Evolutionary conservation across 2,329 filamentous ascomycete genomes (phyloP).

Genomic region (Massarina eburnea): DNA sequence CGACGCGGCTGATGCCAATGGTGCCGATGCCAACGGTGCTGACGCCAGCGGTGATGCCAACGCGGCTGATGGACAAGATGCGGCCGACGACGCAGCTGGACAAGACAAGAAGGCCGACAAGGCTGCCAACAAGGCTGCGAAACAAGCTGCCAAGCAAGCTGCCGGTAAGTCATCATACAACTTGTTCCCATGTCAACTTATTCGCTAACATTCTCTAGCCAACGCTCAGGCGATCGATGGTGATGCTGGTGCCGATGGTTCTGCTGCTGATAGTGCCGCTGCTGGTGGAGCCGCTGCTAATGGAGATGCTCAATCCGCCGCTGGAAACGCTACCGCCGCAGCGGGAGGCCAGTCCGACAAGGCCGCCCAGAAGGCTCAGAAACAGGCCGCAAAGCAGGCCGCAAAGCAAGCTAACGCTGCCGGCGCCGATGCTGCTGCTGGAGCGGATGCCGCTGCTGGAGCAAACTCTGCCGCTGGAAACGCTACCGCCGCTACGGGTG

Average conservation of each 20-base stretch:
- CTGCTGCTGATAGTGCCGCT: background rate
- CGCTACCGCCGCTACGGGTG: background rate
- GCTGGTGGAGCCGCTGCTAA: background rate
- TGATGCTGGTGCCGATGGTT: slow-evolving; percentile 3
- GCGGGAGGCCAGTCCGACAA: background rate
- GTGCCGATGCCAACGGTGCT: background rate
- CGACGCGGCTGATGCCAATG: background rate
- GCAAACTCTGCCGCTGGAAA: background rate
- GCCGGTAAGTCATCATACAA: background rate
- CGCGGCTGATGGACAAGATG: too few relatives aligned
- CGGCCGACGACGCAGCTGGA: background rate
- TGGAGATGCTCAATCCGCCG: background rate
- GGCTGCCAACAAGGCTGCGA: background rate
- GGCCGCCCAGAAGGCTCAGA: background rate
- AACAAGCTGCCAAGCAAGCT: slow-evolving; percentile 7
- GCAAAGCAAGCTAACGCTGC: background rate
- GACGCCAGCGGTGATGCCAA: background rate
- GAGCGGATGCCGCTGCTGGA: background rate
- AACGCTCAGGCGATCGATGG: background rate
- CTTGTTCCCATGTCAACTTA: too few relatives aligned
- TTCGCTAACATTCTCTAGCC: too few relatives aligned
- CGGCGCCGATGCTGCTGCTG: slow-evolving; percentile 1
- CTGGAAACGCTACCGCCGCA: background rate
- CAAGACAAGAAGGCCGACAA: slow-evolving; percentile 3
- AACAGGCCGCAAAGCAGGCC: background rate